Percentiles rank a stretch among this genome's conserved stretches.
Evolutionary conservation across 2,329 filamentous ascomycete genomes (phyloP).

Genomic region (Beauveria bassiana): DNA sequence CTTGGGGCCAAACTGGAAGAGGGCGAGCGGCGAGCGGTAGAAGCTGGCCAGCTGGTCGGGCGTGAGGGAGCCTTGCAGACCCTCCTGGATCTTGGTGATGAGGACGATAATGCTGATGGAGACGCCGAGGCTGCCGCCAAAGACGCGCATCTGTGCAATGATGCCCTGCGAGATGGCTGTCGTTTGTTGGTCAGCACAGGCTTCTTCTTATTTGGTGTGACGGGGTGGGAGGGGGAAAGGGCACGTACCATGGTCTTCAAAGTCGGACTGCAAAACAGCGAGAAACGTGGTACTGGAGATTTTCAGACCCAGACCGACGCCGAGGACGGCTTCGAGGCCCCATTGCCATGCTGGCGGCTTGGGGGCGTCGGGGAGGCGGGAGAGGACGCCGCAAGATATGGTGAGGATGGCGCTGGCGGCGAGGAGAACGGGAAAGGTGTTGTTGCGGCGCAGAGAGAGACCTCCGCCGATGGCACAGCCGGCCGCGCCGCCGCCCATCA

Average conservation of each 20-base stretch:
- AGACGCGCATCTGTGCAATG: slow-evolving; percentile 18
- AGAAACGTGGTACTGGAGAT: slow-evolving; percentile 17
- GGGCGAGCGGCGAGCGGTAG: slow-evolving; percentile 14
- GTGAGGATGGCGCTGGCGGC: slow-evolving; percentile 14
- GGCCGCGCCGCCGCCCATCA: slow-evolving; percentile 16
- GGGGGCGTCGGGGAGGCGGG: slow-evolving; percentile 10
- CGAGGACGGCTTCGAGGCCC: slow-evolving; percentile 15
- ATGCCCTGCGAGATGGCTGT: slow-evolving; percentile 16
- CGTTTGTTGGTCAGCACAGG: neutral
- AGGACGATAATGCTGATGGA: slow-evolving; percentile 18
- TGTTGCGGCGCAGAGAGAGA: slow-evolving; percentile 14
- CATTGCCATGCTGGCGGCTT: slow-evolving; percentile 13
- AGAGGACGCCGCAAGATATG: slow-evolving; percentile 15
- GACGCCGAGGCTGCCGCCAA: slow-evolving; percentile 21
- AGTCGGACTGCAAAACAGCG: slow-evolving; percentile 15
- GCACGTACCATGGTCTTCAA: slow-evolving; percentile 17
- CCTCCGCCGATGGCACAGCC: slow-evolving; percentile 16
- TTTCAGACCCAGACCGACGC: slow-evolving; percentile 15
- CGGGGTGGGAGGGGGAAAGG: neutral
- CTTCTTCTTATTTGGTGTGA: neutral
- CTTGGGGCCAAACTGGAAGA: slow-evolving; percentile 10
- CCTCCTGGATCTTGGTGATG: slow-evolving; percentile 15
- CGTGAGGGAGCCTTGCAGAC: slow-evolving; percentile 13
- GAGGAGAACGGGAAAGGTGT: slow-evolving; percentile 16
- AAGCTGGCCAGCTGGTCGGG: slow-evolving; percentile 14